These are phyloP conservation scores for Russula sp. DNA, from an alignment of 768 basidiomycete genomes.

Conservation along the genomic window DNA sequence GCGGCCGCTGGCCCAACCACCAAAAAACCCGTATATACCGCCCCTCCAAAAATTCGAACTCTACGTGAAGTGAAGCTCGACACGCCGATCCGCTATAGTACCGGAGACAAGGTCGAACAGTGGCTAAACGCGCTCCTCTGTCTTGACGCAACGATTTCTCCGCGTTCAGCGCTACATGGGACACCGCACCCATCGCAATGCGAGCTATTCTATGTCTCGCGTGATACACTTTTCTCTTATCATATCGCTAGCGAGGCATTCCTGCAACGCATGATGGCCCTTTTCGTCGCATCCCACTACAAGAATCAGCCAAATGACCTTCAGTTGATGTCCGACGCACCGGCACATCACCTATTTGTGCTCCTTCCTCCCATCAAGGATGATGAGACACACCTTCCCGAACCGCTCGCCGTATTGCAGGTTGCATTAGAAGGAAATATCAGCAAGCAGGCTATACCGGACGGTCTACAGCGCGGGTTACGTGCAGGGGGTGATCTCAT, in stretches of 20 bases:
- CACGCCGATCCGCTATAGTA: constrained; percentile 88
- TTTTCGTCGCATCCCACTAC: constrained; percentile 97
- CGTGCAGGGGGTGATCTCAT: constrained; percentile 95
- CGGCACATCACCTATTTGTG: constrained; percentile 95
- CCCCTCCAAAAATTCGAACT: constrained; percentile 65
- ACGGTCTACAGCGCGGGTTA: constrained; percentile 77
- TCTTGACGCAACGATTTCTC: constrained; percentile 74
- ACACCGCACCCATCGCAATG: constrained; percentile 93
- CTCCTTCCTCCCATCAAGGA: constrained; percentile 89
- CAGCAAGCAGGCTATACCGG: constrained; percentile 78
- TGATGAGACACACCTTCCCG: constrained; percentile 86
- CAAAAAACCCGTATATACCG: constrained; percentile 54
- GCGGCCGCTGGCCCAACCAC: constrained; percentile 43
- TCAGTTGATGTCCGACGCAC: constrained; percentile 95
- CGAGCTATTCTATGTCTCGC: constrained; percentile 91
- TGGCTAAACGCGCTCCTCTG: constrained; percentile 93
- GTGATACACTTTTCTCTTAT: constrained; percentile 95
- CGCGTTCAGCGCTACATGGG: constrained; percentile 58
- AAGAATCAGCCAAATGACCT: constrained; percentile 99
- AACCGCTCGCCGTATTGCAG: constrained; percentile 93
- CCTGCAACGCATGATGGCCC: constrained; percentile 96
- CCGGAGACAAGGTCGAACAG: constrained; percentile 85
- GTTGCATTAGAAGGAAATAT: constrained; percentile 96
- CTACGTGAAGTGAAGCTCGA: constrained; percentile 93
- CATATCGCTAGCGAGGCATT: constrained; percentile 98